Conservation (phyloP, 116 monocot genomes). For the Zostera marina region DNA sequence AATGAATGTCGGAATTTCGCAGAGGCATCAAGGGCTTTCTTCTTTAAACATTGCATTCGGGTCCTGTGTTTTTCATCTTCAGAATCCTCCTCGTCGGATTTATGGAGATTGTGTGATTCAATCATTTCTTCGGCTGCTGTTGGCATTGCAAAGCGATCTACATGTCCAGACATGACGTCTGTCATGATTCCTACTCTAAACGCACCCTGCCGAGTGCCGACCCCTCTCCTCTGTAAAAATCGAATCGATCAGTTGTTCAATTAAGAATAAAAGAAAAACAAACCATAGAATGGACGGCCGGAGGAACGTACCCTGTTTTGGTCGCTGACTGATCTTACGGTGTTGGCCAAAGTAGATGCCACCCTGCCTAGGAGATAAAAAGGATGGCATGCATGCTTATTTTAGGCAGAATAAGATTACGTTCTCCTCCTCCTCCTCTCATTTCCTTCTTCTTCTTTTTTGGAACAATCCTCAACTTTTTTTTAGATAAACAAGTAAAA, state of each 20-base stretch:
- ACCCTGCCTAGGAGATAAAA: too few species aligned
- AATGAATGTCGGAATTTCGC: conserved; percentile 50
- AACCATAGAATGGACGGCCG: neutral
- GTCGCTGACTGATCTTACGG: too few species aligned
- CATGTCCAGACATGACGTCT: conserved; percentile 1
- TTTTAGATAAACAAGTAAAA: too few species aligned
- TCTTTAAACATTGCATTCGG: conserved; percentile 42
- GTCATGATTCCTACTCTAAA: conserved; percentile 1
- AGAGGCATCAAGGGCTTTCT: conserved; percentile 53
- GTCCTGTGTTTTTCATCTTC: conserved; percentile 47
- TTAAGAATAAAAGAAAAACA: neutral
- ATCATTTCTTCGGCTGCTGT: neutral
- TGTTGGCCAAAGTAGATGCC: too few species aligned
- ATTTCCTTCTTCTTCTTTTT: too few species aligned
- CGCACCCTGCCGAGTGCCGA: too few species aligned
- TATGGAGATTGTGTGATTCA: conserved; percentile 2
- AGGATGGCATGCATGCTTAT: too few species aligned
- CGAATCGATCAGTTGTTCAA: neutral
- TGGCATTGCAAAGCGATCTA: neutral
- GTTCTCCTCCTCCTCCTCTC: too few species aligned
- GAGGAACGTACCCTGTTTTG: too few species aligned
- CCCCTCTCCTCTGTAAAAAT: neutral
- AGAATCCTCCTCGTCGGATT: conserved; percentile 32
- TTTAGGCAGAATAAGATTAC: too few species aligned
- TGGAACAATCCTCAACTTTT: too few species aligned